Evolutionary conservation across 805 yeast species (phyloP).

Genomic region (Ogataea zsoltii): DNA sequence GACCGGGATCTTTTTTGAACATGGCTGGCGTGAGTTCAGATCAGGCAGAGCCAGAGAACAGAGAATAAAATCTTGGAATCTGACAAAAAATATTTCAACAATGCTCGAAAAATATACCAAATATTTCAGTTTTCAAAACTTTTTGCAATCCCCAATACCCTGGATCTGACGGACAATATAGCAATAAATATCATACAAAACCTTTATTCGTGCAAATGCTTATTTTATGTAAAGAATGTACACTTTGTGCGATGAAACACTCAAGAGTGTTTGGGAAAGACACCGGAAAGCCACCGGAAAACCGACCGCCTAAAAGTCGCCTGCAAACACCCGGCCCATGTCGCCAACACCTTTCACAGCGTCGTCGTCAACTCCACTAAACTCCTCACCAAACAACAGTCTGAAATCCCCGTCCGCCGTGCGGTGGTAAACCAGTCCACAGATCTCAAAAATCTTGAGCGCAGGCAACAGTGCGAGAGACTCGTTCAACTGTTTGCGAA

Average conservation of each 20-base stretch:
- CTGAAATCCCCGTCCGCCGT: slow-evolving; percentile 15
- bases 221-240: no score
- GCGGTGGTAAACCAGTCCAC: slow-evolving; percentile 32
- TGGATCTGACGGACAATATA: no score
- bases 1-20: slow-evolving; percentile 56
- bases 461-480: slow-evolving; percentile 21
- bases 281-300: no score
- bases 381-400: slow-evolving; percentile 27
- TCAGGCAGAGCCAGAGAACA: no score
- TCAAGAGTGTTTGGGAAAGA: no score
- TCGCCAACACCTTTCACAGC: slow-evolving; percentile 26
- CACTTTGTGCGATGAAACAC: no score
- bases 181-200: background rate
- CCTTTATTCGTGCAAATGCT: background rate
- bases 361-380: slow-evolving; percentile 23
- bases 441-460: slow-evolving; percentile 31
- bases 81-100: no score
- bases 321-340: slow-evolving; percentile 29
- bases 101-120: no score
- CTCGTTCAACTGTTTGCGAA: slow-evolving; percentile 25
- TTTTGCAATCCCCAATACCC: no score
- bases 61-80: no score
- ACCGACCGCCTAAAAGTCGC: slow-evolving; percentile 11
- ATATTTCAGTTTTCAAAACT: no score
- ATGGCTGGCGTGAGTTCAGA: slow-evolving; percentile 26